Evolutionary conservation across 345 rosid genomes (phyloP).

Genomic region (Acer saccharum): DNA sequence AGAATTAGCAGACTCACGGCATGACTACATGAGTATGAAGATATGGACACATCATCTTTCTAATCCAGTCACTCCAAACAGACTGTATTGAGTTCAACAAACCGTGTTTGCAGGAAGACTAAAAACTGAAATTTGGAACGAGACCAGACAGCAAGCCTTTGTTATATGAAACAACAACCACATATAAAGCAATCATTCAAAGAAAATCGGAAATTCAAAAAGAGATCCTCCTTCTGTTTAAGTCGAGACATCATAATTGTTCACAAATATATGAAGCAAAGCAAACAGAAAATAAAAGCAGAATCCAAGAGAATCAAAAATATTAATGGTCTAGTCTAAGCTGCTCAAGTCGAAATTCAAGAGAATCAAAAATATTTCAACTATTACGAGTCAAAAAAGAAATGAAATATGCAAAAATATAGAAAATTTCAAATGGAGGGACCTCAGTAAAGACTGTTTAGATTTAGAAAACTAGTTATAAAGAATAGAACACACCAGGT

Average conservation of each 20-base stretch:
- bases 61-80: conserved; percentile 2
- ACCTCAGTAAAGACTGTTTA: neutral
- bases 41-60: neutral
- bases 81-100: neutral
- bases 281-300: neutral
- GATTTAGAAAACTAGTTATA: neutral
- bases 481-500: conserved; percentile 44
- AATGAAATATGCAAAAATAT: neutral
- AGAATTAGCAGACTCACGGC: too few relatives aligned
- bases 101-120: neutral
- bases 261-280: neutral
- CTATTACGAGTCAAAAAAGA: neutral
- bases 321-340: neutral
- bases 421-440: neutral
- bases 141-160: neutral
- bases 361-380: neutral
- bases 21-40: neutral
- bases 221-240: neutral
- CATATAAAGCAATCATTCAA: too few relatives aligned
- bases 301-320: neutral
- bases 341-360: neutral
- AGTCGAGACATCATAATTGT: neutral
- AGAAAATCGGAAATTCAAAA: neutral
- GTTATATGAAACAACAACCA: too few relatives aligned
- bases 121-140: neutral